Evolutionary conservation across 2,329 filamentous ascomycete species (phyloP), one percentile per base, ranked within the genome.

Genomic region (Penicillium sp.): DNA sequence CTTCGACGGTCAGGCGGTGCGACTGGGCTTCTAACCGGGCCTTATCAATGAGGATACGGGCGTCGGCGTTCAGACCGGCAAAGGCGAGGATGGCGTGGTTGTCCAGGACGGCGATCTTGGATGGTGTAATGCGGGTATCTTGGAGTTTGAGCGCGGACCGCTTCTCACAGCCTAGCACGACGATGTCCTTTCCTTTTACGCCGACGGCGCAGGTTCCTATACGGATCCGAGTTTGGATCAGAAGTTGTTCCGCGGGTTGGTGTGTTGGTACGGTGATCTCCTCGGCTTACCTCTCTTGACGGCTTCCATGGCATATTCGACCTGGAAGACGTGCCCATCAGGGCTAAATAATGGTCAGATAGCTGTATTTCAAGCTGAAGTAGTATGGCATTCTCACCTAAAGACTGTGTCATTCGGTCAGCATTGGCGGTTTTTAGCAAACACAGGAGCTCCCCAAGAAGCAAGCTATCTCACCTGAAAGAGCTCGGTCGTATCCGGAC

Each of bases 311-410:
- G 95, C 95, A 87, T 99, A 99, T 86, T 99, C 95, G 75, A 99
- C 95, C 82, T 99, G 95, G 84, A 99, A 99, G 74, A 99, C 95
- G 84, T 99, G 95, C 81, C 95, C 95, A 83, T 99, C 95, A 75
- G 95, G 95, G 87, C 94, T 98, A 76, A 53, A 61, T 15, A 52
- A 52, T n/a, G 45, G 76, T 90, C 79, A 88, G 83, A 71, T 67
- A 62, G 46, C 48, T 55, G 47, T n/a, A 65, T 59, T 64, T 67
- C 53, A 9, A 71, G 62, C 58, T 56, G 17, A 5, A 54, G 41
- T 44, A 47, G 7, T 15, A 41, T 56, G 62, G 41, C 35, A 50
- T 23, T 49, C 67, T 62, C 82, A 92, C 90, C 90, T 92, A 82
- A 97, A 97, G 78, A 97, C 93, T 96, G 72, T 68, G 31, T n/a